Percentiles rank a stretch among this genome's conserved stretches.
Evolutionary conservation across 164 flowering plant species (phyloP).

Genomic region (Akebia trifoliata): DNA sequence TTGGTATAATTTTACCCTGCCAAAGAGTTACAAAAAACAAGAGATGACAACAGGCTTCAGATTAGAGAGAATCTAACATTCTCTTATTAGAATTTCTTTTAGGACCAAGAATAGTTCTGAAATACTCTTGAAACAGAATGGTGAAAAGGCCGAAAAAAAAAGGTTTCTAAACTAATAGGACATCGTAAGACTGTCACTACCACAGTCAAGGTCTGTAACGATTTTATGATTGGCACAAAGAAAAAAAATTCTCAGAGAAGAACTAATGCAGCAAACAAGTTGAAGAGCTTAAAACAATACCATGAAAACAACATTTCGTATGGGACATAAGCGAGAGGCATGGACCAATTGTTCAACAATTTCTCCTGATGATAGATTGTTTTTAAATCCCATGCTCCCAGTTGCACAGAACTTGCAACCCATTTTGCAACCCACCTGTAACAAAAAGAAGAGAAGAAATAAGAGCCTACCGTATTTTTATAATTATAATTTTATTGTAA

Average conservation of each 20-base stretch:
- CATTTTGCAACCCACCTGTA: constrained; percentile 97
- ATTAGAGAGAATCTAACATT: too few species aligned
- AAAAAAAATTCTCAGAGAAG: neutral
- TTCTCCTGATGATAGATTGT: constrained; percentile 82
- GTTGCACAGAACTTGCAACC: constrained; percentile 98
- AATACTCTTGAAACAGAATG: too few species aligned
- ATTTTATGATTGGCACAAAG: too few species aligned
- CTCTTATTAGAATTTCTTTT: too few species aligned
- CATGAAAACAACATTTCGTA: constrained; percentile 98
- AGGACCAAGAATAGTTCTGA: too few species aligned
- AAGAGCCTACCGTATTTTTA: neutral
- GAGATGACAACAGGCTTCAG: too few species aligned
- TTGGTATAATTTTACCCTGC: too few species aligned
- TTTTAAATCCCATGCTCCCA: constrained; percentile 95
- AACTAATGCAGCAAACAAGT: neutral
- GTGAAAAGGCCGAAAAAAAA: too few species aligned
- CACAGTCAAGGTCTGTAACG: too few species aligned
- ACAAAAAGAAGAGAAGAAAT: neutral
- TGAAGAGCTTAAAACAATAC: constrained; percentile 24
- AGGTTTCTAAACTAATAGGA: neutral
- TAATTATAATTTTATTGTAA: too few species aligned
- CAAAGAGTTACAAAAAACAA: too few species aligned
- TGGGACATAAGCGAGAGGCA: constrained; percentile 63
- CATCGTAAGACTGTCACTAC: neutral
- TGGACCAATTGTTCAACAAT: constrained; percentile 92